phyloP scores from a whole-genome alignment of 345 rosid genomes.

The Eucalyptus camaldulensis region DNA sequence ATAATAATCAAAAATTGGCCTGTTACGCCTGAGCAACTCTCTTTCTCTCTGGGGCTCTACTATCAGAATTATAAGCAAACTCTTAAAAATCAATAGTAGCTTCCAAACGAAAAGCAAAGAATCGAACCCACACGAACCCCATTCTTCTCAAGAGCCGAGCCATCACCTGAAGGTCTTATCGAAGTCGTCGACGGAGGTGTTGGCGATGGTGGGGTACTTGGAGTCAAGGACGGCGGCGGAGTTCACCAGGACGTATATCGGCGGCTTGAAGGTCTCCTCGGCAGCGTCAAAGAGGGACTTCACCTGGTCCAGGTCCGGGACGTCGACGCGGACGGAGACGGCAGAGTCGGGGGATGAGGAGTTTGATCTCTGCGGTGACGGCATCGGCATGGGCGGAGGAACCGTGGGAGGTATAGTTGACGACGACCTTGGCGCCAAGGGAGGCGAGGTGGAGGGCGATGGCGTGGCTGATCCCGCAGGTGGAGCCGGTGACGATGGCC shows the following conservation, averaged over 20 bases:
- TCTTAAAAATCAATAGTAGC: background rate
- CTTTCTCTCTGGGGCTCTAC: too few species aligned
- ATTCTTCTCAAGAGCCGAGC: background rate
- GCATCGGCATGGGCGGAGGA: slow-evolving; percentile 5
- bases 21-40: too few species aligned
- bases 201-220: slow-evolving; percentile 13
- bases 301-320: slow-evolving; percentile 20
- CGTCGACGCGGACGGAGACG: slow-evolving; percentile 5
- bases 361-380: slow-evolving; percentile 10
- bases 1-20: too few species aligned
- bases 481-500: slow-evolving; percentile 25
- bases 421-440: slow-evolving; percentile 14
- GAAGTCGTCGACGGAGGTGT: slow-evolving; percentile 15
- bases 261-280: slow-evolving; percentile 13
- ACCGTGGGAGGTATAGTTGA: slow-evolving; percentile 12
- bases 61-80: background rate
- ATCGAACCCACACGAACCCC: background rate
- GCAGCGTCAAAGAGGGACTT: slow-evolving; percentile 20
- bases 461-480: slow-evolving; percentile 21
- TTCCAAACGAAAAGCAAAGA: background rate
- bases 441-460: slow-evolving; percentile 21
- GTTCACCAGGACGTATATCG: slow-evolving; percentile 18
- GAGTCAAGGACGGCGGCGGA: slow-evolving; percentile 17
- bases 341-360: background rate
- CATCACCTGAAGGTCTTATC: slow-evolving; percentile 14